Conservation (phyloP, 768 basidiomycete genomes). For the Phaffia tasmanica region DNA sequence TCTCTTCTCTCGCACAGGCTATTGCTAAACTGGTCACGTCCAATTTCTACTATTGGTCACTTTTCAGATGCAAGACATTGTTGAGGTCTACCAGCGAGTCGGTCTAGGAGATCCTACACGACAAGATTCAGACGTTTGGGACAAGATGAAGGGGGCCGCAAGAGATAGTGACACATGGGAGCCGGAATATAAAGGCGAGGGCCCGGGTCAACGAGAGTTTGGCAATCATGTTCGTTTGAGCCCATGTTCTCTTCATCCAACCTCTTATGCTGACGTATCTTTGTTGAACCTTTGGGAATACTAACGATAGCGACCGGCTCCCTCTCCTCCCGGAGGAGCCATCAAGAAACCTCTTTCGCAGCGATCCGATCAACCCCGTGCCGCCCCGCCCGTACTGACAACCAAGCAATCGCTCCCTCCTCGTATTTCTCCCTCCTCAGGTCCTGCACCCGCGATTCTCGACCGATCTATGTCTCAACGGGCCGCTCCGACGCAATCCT, state of each 20-base stretch:
- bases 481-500: conserved; percentile 59
- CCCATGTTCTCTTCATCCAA: neutral
- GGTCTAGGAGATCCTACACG: conserved; percentile 22
- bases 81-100: conserved; percentile 77
- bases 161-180: conserved; percentile 35
- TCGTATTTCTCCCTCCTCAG: conserved; percentile 31
- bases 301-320: conserved; percentile 31
- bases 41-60: neutral
- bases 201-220: neutral
- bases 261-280: neutral
- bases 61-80: conserved; percentile 65
- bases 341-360: neutral
- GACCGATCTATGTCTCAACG: conserved; percentile 57
- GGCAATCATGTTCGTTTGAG: too few relatives aligned
- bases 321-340: conserved; percentile 28
- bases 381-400: conserved; percentile 19
- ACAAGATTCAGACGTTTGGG: conserved; percentile 40
- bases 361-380: conserved; percentile 29
- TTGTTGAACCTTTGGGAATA: neutral
- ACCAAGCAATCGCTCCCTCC: conserved; percentile 1
- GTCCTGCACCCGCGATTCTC: conserved; percentile 35
- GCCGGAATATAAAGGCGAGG: neutral
- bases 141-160: conserved; percentile 36
- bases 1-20: neutral
- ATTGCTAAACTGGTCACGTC: neutral